These are phyloP conservation scores for Candida multigemmis DNA, from an alignment of 805 yeast genomes.

Conservation along the genomic window DNA sequence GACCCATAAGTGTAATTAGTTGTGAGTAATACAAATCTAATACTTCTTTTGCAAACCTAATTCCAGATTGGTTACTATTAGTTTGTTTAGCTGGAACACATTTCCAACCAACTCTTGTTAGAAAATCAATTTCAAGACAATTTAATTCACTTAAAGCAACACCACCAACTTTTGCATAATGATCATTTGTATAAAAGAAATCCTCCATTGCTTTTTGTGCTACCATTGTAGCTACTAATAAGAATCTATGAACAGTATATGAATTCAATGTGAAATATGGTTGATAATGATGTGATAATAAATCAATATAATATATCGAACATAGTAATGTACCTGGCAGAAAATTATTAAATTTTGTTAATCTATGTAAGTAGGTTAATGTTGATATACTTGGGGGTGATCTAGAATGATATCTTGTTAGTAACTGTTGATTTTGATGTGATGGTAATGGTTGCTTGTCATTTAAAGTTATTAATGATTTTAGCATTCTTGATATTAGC, in stretches of 20 bases:
- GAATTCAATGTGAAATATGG: constrained; percentile 79
- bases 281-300: constrained; percentile 64
- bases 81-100: constrained; percentile 31
- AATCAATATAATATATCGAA: constrained; percentile 83
- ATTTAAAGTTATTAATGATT: constrained; percentile 64
- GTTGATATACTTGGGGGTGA: constrained; percentile 86
- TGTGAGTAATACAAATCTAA: constrained; percentile 30
- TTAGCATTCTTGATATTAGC: constrained; percentile 72
- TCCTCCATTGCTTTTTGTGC: constrained; percentile 91
- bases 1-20: constrained; percentile 32
- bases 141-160: constrained; percentile 76
- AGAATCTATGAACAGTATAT: constrained; percentile 85
- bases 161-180: constrained; percentile 95
- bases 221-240: constrained; percentile 83
- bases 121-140: constrained; percentile 80
- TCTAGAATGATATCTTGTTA: constrained; percentile 90
- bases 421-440: constrained; percentile 11
- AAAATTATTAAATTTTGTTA: constrained; percentile 75
- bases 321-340: constrained; percentile 78
- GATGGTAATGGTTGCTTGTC: constrained; percentile 37
- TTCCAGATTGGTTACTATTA: constrained; percentile 9
- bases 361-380: constrained; percentile 63
- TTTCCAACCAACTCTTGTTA: constrained; percentile 67
- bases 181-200: constrained; percentile 86
- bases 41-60: constrained; percentile 27